These are phyloP conservation scores for Coleophoma crateriformis DNA, from an alignment of 2,329 filamentous ascomycete species.

Conservation along the genomic window DNA sequence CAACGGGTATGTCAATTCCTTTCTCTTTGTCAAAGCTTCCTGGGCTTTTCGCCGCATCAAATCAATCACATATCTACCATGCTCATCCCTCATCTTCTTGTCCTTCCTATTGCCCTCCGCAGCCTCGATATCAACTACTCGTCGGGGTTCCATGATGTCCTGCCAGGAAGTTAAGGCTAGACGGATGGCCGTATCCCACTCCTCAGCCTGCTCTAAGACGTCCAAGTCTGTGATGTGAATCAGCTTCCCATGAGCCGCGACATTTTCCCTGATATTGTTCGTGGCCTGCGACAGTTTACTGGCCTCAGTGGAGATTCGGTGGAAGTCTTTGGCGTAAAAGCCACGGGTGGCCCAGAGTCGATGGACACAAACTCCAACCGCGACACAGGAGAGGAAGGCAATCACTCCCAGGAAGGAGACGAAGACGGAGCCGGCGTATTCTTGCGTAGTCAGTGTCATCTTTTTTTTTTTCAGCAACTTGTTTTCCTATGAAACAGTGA, in stretches of 20 bases:
- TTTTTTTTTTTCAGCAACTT: slow-evolving; percentile 1
- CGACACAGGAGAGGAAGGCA: background rate
- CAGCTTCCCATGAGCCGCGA: background rate
- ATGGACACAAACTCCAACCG: slow-evolving; percentile 1
- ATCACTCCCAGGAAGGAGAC: slow-evolving; percentile 9
- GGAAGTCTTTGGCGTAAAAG: slow-evolving; percentile 12
- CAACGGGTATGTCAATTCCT: slow-evolving; percentile 10
- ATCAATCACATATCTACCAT: slow-evolving; percentile 14
- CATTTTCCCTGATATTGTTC: slow-evolving; percentile 4
- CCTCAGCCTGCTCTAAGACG: slow-evolving; percentile 6
- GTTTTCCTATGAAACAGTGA: background rate
- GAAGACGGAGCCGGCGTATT: slow-evolving; percentile 3
- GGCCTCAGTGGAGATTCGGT: slow-evolving; percentile 6
- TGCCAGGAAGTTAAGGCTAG: slow-evolving; percentile 14
- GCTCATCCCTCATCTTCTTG: slow-evolving; percentile 8
- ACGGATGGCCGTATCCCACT: slow-evolving; percentile 10
- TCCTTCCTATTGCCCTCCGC: slow-evolving; percentile 1
- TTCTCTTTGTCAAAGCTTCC: slow-evolving; percentile 11
- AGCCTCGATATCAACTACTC: slow-evolving; percentile 4
- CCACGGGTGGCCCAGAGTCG: slow-evolving; percentile 4
- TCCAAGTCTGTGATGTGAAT: slow-evolving; percentile 1
- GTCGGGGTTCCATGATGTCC: slow-evolving; percentile 13
- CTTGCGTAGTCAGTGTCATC: background rate
- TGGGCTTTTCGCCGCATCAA: slow-evolving; percentile 12
- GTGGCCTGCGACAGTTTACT: slow-evolving; percentile 6